Conservation (phyloP, 768 basidiomycete genomes). For the Clathrus columnatus region DNA sequence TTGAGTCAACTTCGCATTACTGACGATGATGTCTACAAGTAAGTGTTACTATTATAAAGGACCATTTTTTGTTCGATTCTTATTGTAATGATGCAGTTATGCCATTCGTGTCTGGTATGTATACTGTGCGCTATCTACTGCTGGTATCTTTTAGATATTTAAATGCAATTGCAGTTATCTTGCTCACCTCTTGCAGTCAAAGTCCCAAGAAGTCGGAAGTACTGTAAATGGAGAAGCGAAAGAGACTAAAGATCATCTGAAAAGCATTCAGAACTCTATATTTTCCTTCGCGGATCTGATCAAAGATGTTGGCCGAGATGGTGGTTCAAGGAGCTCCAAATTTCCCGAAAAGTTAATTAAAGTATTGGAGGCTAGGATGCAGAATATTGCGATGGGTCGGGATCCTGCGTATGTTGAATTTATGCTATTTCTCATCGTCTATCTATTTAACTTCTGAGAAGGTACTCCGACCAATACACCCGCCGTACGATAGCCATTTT, state of each 20-base stretch:
- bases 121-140: not conserved
- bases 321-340: conserved; percentile 78
- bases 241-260: conserved; percentile 59
- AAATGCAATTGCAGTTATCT: conserved; percentile 43
- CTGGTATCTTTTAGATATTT: conserved; percentile 4
- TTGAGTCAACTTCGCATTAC: conserved; percentile 68
- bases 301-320: conserved; percentile 58
- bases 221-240: conserved; percentile 40
- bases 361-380: conserved; percentile 80
- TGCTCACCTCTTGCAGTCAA: conserved; percentile 41
- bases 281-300: conserved; percentile 68
- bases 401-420: conserved; percentile 64
- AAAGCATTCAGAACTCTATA: conserved; percentile 48
- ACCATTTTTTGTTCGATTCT: conserved; percentile 12
- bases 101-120: conserved; percentile 78
- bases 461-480: conserved; percentile 85
- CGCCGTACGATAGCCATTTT: conserved; percentile 88
- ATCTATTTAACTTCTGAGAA: conserved; percentile 22
- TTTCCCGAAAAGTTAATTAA: conserved; percentile 93
- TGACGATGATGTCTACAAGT: conserved; percentile 86
- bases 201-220: conserved; percentile 18
- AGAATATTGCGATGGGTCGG: conserved; percentile 90
- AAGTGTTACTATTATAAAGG: no score
- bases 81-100: conserved; percentile 41
- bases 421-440: not conserved